Base-by-base conservation (phyloP, 1,284 basidiomycete genomes). In the Cerioporus squamosus region DNA sequence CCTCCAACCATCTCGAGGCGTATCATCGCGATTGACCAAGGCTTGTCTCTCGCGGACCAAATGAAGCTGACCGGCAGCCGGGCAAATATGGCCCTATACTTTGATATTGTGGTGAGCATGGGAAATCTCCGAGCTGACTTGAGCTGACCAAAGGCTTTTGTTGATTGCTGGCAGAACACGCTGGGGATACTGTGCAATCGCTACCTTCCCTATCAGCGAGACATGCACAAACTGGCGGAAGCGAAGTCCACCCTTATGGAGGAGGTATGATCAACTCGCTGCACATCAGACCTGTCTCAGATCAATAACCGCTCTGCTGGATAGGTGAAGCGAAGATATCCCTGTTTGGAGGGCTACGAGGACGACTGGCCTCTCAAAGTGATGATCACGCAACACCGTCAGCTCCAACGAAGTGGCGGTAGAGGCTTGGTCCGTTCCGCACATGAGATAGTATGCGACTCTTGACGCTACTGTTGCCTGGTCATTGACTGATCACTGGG, bases 11-110 rank as follows among this genome's bases (percentile, higher is more conserved):
- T 57, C 7, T 63, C 55, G 1, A 26, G 57, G 23, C 51, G 61
- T 12, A n/a, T 59, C 7, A 20, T 45, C 0, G 44, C 31, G 0
- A 20, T 51, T 2, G 52, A 44, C 8, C 52, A 45, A 1, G 42
- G 44, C 2, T 8, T n/a, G 1, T 63, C 51, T 36, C 52, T 63
- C 3, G 61, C 61, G 4, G 36, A n/a, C 17, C 61, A 63, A n/a
- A 63, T 60, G 61, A 18, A 22, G 18, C 57, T 63, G 29, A 18
- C 18, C 14, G 24, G 18, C 2, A 60, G 39, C 22, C 39, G 18
- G 6, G 40, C n/a, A 17, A 36, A 52, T 9, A 14, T 24, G 5
- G 22, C 23, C 5, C 2, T 55, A n/a, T 63, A 63, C 36, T 60
- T 50, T 20, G 24, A 46, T 15, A 60, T 63, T 14, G 15, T 55